Conservation (phyloP, 208 protist species). For the Acanthamoeba triangularis region DNA sequence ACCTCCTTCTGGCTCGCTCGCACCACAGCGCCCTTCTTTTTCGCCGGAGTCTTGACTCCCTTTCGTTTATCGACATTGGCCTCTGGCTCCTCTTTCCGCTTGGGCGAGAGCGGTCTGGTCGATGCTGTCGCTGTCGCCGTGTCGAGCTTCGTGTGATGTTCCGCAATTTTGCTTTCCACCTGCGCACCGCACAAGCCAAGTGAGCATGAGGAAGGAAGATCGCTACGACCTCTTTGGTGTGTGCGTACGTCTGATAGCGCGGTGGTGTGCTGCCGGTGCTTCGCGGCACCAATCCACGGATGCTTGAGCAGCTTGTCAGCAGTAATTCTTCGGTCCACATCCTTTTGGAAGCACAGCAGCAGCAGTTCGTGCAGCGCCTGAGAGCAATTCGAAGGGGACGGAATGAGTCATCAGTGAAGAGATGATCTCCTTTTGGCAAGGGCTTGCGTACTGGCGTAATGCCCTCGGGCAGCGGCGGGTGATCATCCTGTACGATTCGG, state of each 20-base stretch:
- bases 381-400: neutral
- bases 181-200: neutral
- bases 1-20: conserved; percentile 14
- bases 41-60: neutral
- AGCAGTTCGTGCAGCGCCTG: conserved; percentile 81
- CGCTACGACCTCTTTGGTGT: neutral
- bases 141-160: conserved; percentile 74
- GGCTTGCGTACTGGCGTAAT: conserved; percentile 87
- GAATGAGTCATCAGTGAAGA: no score
- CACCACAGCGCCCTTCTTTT: neutral
- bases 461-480: conserved; percentile 92
- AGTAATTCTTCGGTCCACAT: conserved; percentile 86
- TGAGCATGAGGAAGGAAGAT: no score
- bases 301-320: conserved; percentile 91
- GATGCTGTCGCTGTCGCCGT: neutral
- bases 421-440: conserved; percentile 7
- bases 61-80: neutral
- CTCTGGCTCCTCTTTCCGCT: conserved; percentile 40
- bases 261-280: neutral
- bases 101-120: conserved; percentile 65
- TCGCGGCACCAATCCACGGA: conserved; percentile 78
- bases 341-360: conserved; percentile 92
- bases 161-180: conserved; percentile 65
- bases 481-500: conserved; percentile 93
- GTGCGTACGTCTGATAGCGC: conserved; percentile 7